Conservation (phyloP, 1,284 basidiomycete genomes). For the Ganoderma boninense region DNA sequence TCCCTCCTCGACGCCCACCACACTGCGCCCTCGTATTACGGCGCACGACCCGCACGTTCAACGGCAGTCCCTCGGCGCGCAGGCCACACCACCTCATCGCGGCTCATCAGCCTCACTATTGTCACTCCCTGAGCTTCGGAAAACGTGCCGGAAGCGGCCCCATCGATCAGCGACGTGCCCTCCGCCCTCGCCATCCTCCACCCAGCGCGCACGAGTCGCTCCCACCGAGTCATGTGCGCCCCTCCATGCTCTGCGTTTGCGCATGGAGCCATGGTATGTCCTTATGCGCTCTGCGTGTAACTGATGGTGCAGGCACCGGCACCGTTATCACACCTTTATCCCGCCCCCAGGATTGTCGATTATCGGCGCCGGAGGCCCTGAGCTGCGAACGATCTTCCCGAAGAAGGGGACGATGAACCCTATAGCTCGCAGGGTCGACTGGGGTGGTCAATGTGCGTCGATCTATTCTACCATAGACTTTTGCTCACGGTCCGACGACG, state of each 20-base stretch:
- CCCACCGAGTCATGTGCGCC: background rate
- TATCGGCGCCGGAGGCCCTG: background rate
- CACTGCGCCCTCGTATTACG: background rate
- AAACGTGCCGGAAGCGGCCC: constrained; percentile 5
- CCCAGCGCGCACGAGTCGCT: background rate
- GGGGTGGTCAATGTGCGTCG: background rate
- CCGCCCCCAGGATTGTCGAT: background rate
- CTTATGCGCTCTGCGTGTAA: background rate
- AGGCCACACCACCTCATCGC: constrained; percentile 2
- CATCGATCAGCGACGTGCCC: constrained; percentile 11
- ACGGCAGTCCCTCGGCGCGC: background rate
- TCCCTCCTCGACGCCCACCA: background rate
- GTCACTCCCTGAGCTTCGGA: background rate
- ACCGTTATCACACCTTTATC: background rate
- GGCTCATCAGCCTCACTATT: background rate
- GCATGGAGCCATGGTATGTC: background rate
- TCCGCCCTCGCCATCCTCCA: constrained; percentile 2
- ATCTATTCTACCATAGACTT: background rate
- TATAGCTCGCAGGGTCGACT: background rate
- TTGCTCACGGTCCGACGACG: constrained; percentile 1
- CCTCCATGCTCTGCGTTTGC: background rate
- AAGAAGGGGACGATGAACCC: background rate
- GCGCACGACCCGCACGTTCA: background rate
- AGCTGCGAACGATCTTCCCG: background rate
- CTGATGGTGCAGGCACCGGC: background rate